Base-by-base conservation (phyloP, 176 grass and related monocot species). In the Luzula sylvatica region DNA sequence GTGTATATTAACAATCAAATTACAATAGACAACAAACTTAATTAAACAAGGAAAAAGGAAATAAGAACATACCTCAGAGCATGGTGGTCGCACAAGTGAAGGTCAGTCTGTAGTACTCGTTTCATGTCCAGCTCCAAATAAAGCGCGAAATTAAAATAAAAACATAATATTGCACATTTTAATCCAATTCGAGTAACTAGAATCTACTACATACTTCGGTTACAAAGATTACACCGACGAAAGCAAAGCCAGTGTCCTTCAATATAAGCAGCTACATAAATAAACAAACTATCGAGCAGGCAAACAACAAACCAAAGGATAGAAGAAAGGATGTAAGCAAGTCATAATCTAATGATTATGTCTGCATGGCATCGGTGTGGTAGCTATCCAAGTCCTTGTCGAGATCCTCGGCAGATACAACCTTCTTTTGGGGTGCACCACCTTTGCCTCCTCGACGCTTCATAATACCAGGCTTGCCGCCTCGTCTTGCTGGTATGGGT, bases 311-410 rank as follows among this genome's bases (percentile, higher is more conserved):
- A n/a, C 3, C 15, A 39, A 13, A 4, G 8, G 17, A 17, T 1
- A 20, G 30, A 7, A 35, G 30, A 35, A 9, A 35, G 30, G 9
- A 7, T 9, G 30, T 7, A 35, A 35, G 7, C 5, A 35, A 1
- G 30, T 9, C 30, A 35, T 35, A 4, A 35, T 9, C 30, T 35
- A 35, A 35, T 35, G 5, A 35, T 21, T 21, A 15, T 29, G 78
- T 90, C 65, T 98, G 86, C 93, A 98, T 98, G 1, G 82, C 66
- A 64, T 87, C 65, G 7, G 67, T 66, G 53, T 98, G 93, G 50
- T 98, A 98, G 41, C 90, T 98, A 50, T 98, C 93, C 93, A 98
- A 76, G 24, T 98, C 93, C 55, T 86, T 82, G 79, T 98, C 93
- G n/a, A 98, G 93, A 56, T 86, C 78, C 53, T 80, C 78, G 46